Evolutionary conservation across 768 basidiomycete species (phyloP).

Genomic region (Lactifluus piperatus): DNA sequence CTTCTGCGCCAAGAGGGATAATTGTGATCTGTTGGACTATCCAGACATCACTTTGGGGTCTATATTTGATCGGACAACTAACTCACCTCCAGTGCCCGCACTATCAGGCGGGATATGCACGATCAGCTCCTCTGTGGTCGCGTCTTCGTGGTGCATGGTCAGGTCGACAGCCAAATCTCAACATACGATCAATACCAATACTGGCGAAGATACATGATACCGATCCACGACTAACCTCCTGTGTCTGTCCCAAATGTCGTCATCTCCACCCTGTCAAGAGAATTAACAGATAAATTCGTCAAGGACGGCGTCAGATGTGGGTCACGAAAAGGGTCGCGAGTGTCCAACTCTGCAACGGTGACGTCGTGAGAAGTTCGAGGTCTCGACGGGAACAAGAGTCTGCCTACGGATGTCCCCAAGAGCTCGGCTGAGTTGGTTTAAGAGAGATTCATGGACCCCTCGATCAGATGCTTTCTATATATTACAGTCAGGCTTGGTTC

Average conservation of each 20-base stretch:
- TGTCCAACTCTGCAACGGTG: too few relatives aligned
- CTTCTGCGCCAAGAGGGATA: neutral
- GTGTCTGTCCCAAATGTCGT: neutral
- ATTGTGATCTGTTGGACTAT: neutral
- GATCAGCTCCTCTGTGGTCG: neutral
- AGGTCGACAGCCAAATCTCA: neutral
- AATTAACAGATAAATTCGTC: neutral
- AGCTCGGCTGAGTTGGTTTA: neutral
- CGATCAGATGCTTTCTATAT: neutral
- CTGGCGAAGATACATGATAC: neutral
- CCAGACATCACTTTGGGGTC: neutral
- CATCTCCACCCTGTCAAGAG: neutral
- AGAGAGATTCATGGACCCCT: neutral
- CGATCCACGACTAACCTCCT: neutral
- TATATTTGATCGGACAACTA: neutral
- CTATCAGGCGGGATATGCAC: neutral
- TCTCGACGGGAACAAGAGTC: too few relatives aligned
- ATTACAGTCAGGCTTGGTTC: neutral
- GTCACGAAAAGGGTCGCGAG: neutral
- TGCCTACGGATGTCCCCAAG: neutral
- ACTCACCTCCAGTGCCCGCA: neutral
- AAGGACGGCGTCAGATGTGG: neutral
- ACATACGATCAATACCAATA: neutral
- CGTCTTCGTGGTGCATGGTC: neutral
- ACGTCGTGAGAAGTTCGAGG: neutral